Evolutionary conservation across 164 flowering plant species (phyloP).

Genomic region (Warburgia ugandensis): DNA sequence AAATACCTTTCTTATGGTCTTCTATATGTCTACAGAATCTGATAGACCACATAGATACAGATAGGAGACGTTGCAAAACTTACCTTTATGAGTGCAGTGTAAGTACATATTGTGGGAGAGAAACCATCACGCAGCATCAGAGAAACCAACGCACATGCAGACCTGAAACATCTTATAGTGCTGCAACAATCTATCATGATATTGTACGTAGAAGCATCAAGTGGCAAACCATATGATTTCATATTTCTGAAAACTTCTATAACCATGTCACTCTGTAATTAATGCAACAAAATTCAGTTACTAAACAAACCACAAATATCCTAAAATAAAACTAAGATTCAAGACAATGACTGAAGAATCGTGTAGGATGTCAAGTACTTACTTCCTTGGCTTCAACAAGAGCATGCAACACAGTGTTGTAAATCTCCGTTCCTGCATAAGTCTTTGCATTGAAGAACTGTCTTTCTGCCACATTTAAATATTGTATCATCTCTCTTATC

Average conservation of each 20-base stretch:
- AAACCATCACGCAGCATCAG: constrained; percentile 85
- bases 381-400: constrained; percentile 72
- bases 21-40: not conserved
- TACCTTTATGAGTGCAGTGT: constrained; percentile 72
- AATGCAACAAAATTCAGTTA: not conserved
- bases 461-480: constrained; percentile 38
- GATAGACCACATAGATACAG: not conserved
- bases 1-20: not conserved
- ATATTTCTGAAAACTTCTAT: constrained; percentile 50
- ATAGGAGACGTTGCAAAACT: not conserved
- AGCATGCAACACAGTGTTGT: constrained; percentile 60
- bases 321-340: not conserved
- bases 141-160: constrained; percentile 62
- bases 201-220: constrained; percentile 54
- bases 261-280: constrained; percentile 57
- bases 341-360: not conserved
- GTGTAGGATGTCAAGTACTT: constrained; percentile 10
- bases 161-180: constrained; percentile 37
- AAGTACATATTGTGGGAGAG: constrained; percentile 33
- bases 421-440: constrained; percentile 27
- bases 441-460: constrained; percentile 20
- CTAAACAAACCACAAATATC: not conserved
- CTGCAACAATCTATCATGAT: constrained; percentile 82
- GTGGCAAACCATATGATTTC: constrained; percentile 39
- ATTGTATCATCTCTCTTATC: constrained; percentile 45